These are phyloP conservation scores for Linum tenue DNA, from an alignment of 345 rosid species.

Conservation along the genomic window DNA sequence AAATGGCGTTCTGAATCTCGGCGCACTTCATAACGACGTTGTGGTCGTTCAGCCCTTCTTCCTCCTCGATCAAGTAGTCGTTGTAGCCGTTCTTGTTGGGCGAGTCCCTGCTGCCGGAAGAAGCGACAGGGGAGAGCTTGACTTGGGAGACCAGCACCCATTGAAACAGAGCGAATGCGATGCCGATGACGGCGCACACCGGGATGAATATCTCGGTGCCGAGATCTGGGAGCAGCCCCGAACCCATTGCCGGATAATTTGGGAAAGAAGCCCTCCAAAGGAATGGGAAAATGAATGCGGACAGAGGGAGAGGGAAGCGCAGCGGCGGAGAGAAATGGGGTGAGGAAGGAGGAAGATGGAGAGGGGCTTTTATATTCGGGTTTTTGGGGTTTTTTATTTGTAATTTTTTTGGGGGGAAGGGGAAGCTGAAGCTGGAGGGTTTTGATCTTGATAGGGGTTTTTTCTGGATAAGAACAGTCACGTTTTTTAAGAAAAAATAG, in stretches of 20 bases:
- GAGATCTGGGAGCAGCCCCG: constrained; percentile 55
- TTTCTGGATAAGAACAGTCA: too few species aligned
- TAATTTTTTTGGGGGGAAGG: too few species aligned
- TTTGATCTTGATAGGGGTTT: too few species aligned
- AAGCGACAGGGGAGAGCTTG: constrained; percentile 32
- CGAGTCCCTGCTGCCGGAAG: constrained; percentile 16
- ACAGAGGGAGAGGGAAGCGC: not conserved
- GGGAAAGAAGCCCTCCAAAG: not conserved
- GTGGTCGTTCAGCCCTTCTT: constrained; percentile 79
- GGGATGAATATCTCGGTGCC: constrained; percentile 77
- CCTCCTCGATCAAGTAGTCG: constrained; percentile 87
- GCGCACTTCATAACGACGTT: constrained; percentile 73
- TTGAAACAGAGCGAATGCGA: constrained; percentile 48
- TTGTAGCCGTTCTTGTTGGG: constrained; percentile 35
- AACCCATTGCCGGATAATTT: constrained; percentile 25
- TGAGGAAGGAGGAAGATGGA: too few species aligned
- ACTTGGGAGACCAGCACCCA: constrained; percentile 67
- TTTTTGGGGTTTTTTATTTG: too few species aligned
- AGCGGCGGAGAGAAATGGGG: too few species aligned
- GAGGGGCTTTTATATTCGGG: too few species aligned
- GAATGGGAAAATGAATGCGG: not conserved
- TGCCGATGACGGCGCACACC: constrained; percentile 68
- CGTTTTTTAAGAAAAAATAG: too few species aligned
- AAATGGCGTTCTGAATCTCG: constrained; percentile 25
- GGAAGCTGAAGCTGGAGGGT: too few species aligned